These are phyloP conservation scores for Neoconidiobolus thromboides DNA, from an alignment of 371 early-diverging fungal species.

Conservation along the genomic window DNA sequence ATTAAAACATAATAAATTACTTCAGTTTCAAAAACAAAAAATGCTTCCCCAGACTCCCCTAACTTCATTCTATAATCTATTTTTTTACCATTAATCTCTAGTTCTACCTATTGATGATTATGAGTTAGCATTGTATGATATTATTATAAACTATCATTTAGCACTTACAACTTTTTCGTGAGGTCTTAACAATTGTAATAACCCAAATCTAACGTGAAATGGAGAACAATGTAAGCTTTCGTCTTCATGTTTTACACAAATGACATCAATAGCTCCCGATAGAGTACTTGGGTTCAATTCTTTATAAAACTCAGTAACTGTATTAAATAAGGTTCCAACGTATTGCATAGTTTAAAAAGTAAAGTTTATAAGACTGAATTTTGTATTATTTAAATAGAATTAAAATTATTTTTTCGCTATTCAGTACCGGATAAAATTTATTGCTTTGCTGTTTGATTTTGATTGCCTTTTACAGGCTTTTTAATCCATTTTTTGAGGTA, in stretches of 20 bases:
- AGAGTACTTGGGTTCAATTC: conserved; percentile 96
- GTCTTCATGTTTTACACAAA: conserved; percentile 72
- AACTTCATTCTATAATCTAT: conserved; percentile 84
- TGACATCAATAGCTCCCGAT: conserved; percentile 96
- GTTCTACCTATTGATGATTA: conserved; percentile 27
- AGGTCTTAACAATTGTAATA: conserved; percentile 75
- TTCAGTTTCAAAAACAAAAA: conserved; percentile 58
- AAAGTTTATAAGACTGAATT: no score
- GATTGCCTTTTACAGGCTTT: no score
- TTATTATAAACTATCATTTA: not conserved
- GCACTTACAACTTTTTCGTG: conserved; percentile 43
- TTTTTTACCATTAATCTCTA: conserved; percentile 69
- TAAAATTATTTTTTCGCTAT: no score
- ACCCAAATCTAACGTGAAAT: conserved; percentile 98
- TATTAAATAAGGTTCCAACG: conserved; percentile 40
- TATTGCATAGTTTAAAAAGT: conserved; percentile 26
- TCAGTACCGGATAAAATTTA: no score
- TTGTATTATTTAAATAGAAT: no score
- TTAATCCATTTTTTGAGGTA: no score
- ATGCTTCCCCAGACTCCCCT: conserved; percentile 97
- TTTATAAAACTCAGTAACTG: conserved; percentile 84
- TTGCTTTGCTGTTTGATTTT: no score
- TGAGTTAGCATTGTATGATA: not conserved
- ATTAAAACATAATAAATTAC: not conserved
- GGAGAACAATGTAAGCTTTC: conserved; percentile 82